Evolutionary conservation across 805 yeast species (phyloP), one percentile per base, ranked within the genome.

Genomic region (Hanseniaspora hatyaiensis): DNA sequence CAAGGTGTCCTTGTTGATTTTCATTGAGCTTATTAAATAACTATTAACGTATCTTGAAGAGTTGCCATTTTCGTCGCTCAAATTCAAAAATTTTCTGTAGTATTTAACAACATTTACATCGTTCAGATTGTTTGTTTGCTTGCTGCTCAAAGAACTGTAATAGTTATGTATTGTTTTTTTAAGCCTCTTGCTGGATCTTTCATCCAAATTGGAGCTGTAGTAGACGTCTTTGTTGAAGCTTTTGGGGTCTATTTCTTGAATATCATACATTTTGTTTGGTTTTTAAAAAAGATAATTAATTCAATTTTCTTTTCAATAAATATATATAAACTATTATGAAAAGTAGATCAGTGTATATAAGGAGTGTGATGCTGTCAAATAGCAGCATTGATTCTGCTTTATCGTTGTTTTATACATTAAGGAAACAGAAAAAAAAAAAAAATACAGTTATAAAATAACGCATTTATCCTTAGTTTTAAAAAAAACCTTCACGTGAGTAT

Each of bases 171-270:
- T 5, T 51, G 48, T 8, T 53, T 40, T 18, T 32, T 36, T 16
- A 51, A 51, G 31, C 34, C 53, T 32, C 58, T 58, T 12, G 51
- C 51, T 18, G 52, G 52, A 22, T 53, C 51, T 33, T 52, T 54
- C 39, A 53, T 53, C n/a, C 52, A 39, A 24, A 55, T 54, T 41
- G 5, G 53, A 47, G 6, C 65, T 59, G 47, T 55, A 63, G 43
- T 63, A 63, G 0, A 58, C 52, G 47, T 61, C 58, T 6, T 65
- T 65, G 49, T 62, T 56, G 37, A 60, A 63, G 1, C 59, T 58
- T 36, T 52, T 61, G 33, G 50, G 52, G 43, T 63, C 59, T 16
- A 63, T 62, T 48, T 62, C 66, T 50, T 48, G 47, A 15, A 48
- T 48, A 4, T 63, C 67, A 2, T 62, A 61, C 34, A 57, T 50